Percentiles rank a stretch among this genome's conserved stretches.
phyloP scores from a whole-genome alignment of 2,329 filamentous ascomycete species.

The Verticillium isaacii region DNA sequence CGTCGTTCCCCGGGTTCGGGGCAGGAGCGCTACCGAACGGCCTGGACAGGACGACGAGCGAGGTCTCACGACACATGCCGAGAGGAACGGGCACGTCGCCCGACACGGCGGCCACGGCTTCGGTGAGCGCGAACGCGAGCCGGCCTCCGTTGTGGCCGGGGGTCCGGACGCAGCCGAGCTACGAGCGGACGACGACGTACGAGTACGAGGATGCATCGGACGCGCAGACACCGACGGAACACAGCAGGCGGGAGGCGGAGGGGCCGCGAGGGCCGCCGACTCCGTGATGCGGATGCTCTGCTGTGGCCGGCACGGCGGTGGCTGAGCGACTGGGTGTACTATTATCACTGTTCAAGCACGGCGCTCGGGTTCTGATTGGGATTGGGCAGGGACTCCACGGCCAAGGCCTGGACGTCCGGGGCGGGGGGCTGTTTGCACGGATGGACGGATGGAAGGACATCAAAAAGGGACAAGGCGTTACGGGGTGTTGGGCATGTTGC shows the following conservation, averaged over 20 bases:
- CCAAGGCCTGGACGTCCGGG: background rate
- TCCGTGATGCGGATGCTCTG: background rate
- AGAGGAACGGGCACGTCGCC: background rate
- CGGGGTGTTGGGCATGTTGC: too few species aligned
- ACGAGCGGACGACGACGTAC: slow-evolving; percentile 28
- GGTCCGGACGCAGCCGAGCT: slow-evolving; percentile 24
- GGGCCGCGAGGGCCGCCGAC: slow-evolving; percentile 8
- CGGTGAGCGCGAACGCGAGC: slow-evolving; percentile 17
- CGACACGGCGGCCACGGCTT: background rate
- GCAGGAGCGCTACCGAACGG: background rate
- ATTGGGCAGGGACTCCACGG: background rate
- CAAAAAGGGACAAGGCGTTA: background rate
- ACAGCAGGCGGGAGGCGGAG: slow-evolving; percentile 19
- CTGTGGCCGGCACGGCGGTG: background rate
- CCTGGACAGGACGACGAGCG: slow-evolving; percentile 7
- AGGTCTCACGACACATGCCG: slow-evolving; percentile 6
- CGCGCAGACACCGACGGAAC: slow-evolving; percentile 20
- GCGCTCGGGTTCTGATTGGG: slow-evolving; percentile 3
- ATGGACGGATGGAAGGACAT: background rate
- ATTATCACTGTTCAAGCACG: slow-evolving; percentile 6
- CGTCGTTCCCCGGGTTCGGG: slow-evolving; percentile 1
- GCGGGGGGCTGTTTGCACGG: background rate
- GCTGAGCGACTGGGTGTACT: background rate
- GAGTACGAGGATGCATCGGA: slow-evolving; percentile 12
- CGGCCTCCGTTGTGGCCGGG: slow-evolving; percentile 40